phyloP scores from a whole-genome alignment of 176 grass and related monocot species.

The Stipa capillata region DNA sequence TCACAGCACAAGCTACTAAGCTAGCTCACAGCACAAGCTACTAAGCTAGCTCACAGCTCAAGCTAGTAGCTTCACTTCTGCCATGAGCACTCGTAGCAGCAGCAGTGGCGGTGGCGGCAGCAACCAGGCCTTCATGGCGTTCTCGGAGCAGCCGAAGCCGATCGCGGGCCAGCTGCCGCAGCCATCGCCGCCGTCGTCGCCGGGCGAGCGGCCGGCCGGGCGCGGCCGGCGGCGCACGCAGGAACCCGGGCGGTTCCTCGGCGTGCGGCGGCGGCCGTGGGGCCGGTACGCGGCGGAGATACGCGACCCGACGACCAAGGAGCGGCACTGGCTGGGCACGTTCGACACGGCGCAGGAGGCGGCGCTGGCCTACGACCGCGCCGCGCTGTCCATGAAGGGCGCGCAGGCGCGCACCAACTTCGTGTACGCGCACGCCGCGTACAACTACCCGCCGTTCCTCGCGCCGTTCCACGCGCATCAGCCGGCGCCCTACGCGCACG shows the following conservation, averaged over 20 bases:
- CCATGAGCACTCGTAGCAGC: slow-evolving; percentile 30
- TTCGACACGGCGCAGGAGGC: slow-evolving; percentile 99
- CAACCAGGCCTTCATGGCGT: slow-evolving; percentile 30
- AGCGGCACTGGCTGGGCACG: slow-evolving; percentile 94
- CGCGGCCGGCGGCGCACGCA: slow-evolving; percentile 42
- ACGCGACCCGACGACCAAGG: slow-evolving; percentile 92
- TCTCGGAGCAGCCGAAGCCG: slow-evolving; percentile 47
- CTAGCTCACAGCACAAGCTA: background rate
- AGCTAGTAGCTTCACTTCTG: background rate
- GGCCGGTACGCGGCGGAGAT: slow-evolving; percentile 97
- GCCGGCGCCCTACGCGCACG: slow-evolving; percentile 14
- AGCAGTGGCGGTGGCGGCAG: too few relatives aligned
- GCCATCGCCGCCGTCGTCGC: slow-evolving; percentile 42
- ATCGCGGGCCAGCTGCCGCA: background rate
- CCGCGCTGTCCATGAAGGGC: slow-evolving; percentile 96
- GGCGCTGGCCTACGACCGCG: slow-evolving; percentile 91
- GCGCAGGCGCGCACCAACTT: slow-evolving; percentile 97
- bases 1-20: background rate
- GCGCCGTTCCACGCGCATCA: slow-evolving; percentile 53
- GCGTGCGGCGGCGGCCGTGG: slow-evolving; percentile 82
- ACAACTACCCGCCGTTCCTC: slow-evolving; percentile 61
- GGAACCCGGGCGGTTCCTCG: slow-evolving; percentile 93
- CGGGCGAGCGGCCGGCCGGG: slow-evolving; percentile 17
- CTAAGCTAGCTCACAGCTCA: background rate
- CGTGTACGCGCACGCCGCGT: slow-evolving; percentile 61